Evolutionary conservation across 768 basidiomycete genomes (phyloP).

Genomic region (Termitomyces sp.): DNA sequence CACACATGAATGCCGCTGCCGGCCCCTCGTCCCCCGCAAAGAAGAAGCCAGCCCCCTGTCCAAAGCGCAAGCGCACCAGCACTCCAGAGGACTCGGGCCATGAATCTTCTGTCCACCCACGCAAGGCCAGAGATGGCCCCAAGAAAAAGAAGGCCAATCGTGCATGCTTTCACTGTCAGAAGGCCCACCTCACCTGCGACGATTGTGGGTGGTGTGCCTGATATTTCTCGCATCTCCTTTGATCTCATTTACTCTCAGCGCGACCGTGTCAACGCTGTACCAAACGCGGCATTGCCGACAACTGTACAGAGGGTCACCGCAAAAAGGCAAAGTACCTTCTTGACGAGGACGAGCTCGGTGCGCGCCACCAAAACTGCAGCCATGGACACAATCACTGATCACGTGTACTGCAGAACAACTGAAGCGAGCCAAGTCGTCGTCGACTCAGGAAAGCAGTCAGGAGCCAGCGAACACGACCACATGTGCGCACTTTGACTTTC

Average conservation of each 20-base stretch:
- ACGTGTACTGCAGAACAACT: constrained; percentile 42
- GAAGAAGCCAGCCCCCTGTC: constrained; percentile 29
- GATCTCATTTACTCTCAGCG: constrained; percentile 41
- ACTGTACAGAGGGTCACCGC: constrained; percentile 90
- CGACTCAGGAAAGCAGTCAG: constrained; percentile 31
- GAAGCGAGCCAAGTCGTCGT: constrained; percentile 39
- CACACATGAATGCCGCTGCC: constrained; percentile 40
- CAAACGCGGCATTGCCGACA: constrained; percentile 85
- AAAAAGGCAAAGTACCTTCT: constrained; percentile 98
- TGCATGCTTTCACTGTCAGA: constrained; percentile 95
- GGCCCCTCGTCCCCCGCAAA: constrained; percentile 36
- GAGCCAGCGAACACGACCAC: constrained; percentile 24
- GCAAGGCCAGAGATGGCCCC: constrained; percentile 66
- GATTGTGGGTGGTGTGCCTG: constrained; percentile 61
- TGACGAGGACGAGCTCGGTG: constrained; percentile 90
- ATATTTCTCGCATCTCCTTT: constrained; percentile 9
- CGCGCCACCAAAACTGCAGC: constrained; percentile 19
- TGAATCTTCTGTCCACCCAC: constrained; percentile 37
- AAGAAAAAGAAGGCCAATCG: constrained; percentile 95
- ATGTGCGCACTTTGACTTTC: constrained; percentile 22
- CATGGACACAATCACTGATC: constrained; percentile 26
- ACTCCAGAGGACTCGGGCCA: constrained; percentile 52
- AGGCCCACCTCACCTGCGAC: constrained; percentile 97
- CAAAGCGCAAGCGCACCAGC: constrained; percentile 60
- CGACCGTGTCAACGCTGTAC: constrained; percentile 95